Evolutionary conservation across 2,329 filamentous ascomycete genomes (phyloP).

Genomic region (Aureobasidium vineae): DNA sequence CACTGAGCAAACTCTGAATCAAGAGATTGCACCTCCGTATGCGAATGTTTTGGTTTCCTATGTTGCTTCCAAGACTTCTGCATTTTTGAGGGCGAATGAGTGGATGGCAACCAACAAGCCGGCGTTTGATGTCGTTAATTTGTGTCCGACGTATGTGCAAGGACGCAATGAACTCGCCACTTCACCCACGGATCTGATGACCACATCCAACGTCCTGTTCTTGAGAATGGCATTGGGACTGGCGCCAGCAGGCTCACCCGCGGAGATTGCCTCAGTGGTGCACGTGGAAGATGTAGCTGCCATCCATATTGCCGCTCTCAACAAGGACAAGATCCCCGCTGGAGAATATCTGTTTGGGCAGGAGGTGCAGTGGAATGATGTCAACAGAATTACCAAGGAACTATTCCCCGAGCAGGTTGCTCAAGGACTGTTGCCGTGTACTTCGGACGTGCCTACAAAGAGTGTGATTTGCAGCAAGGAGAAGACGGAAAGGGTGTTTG

Average conservation of each 20-base stretch:
- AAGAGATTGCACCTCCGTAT: slow-evolving; percentile 30
- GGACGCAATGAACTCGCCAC: slow-evolving; percentile 37
- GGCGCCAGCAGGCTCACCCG: slow-evolving; percentile 5
- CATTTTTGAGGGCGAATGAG: slow-evolving; percentile 31
- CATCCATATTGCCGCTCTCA: slow-evolving; percentile 36
- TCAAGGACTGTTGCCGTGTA: slow-evolving; percentile 21
- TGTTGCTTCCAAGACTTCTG: slow-evolving; percentile 34
- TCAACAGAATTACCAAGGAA: slow-evolving; percentile 27
- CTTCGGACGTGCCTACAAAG: slow-evolving; percentile 28
- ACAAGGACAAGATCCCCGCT: slow-evolving; percentile 22
- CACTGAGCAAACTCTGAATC: slow-evolving; percentile 27
- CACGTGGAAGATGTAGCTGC: slow-evolving; percentile 38
- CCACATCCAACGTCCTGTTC: slow-evolving; percentile 33
- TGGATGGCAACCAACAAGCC: slow-evolving; percentile 33
- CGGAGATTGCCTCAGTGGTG: slow-evolving; percentile 22
- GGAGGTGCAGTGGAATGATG: slow-evolving; percentile 29
- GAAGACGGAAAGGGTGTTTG: slow-evolving; percentile 30
- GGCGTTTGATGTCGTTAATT: slow-evolving; percentile 36
- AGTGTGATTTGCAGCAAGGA: slow-evolving; percentile 27
- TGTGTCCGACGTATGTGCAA: slow-evolving; percentile 36
- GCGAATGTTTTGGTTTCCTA: slow-evolving; percentile 32
- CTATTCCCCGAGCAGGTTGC: slow-evolving; percentile 29
- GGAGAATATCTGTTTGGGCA: slow-evolving; percentile 20
- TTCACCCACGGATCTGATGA: slow-evolving; percentile 28
- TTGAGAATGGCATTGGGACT: slow-evolving; percentile 31